These are phyloP conservation scores for Kwoniella newhampshirensis DNA, from an alignment of 768 basidiomycete genomes.

Conservation along the genomic window DNA sequence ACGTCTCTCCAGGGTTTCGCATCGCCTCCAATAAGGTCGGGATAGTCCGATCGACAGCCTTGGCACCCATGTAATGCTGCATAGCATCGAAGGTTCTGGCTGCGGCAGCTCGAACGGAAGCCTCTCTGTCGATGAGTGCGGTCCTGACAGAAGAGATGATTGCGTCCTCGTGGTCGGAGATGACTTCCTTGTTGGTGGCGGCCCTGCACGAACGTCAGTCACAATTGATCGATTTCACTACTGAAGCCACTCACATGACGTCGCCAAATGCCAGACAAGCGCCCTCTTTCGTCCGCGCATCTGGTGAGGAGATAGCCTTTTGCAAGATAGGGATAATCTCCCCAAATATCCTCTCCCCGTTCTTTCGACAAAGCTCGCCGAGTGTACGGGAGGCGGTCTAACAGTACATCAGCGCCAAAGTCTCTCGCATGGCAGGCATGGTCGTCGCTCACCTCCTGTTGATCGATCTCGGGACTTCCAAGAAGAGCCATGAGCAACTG, in stretches of 20 bases:
- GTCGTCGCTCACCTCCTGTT: constrained; percentile 71
- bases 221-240: constrained; percentile 2
- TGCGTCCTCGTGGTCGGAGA: constrained; percentile 82
- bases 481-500: constrained; percentile 72
- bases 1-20: constrained; percentile 84
- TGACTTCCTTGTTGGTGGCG: constrained; percentile 75
- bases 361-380: constrained; percentile 87
- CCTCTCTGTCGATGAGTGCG: constrained; percentile 83
- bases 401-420: neutral
- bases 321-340: constrained; percentile 81
- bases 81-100: constrained; percentile 84
- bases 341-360: constrained; percentile 83
- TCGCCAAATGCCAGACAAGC: constrained; percentile 85
- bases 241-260: constrained; percentile 65
- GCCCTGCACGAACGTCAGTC: constrained; percentile 59
- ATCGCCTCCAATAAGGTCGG: constrained; percentile 91
- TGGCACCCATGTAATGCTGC: constrained; percentile 86
- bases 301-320: constrained; percentile 60
- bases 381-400: constrained; percentile 87
- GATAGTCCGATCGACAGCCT: constrained; percentile 93
- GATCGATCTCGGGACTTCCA: constrained; percentile 75
- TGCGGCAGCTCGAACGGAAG: constrained; percentile 81
- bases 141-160: constrained; percentile 80
- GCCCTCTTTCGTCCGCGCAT: constrained; percentile 65
- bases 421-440: neutral